Base-by-base conservation (phyloP, 2,329 filamentous ascomycete species). In the Xylaria sp. region DNA sequence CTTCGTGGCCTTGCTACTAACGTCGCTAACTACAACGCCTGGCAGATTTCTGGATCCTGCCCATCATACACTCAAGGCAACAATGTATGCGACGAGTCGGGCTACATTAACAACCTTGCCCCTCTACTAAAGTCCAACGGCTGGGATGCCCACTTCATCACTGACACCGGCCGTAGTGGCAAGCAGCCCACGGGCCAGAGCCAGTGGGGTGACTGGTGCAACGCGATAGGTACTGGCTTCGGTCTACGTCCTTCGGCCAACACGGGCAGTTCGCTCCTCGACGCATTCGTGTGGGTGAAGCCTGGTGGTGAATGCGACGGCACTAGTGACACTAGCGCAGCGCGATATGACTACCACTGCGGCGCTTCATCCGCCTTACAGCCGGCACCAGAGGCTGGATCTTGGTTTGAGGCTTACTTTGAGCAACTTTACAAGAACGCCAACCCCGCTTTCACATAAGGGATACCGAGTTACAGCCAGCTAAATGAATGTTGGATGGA, bases 361-460 rank as follows among this genome's bases (percentile, higher is more conserved):
- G 87, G 87, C 31, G 78, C 81, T 9, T 69, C 78, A 1, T 83
- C 85, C 71, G 79, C 89, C 1, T 79, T 91, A 45, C 77, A 86
- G 77, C 90, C 90, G 1, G 89, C 90, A 1, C 90, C 90, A 33
- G 88, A 92, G 78, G 90, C 90, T 10, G 90, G 90, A 33, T 80
- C 82, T 9, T 93, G 90, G 90, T 90, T 90, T 78, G 79, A 88
- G 77, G 84, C 82, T 17, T 88, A 88, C 79, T 87, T 88, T 70
- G 84, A 82, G 76, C 84, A 86, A 77, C 79, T 88, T 1, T 80
- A 87, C 63, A 81, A 79, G 61, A 87, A 87, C 69, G 84, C 86
- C 61, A 84, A 86, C 74, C 86, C 86, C n/a, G 74, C 84, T 13
- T 86, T 86, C 71, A 31, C 53, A 33, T 74, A 62, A 68, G 56